Percentiles rank a stretch among this genome's conserved stretches.
Evolutionary conservation across 2,329 filamentous ascomycete species (phyloP).

Genomic region (Penicillium sp.): DNA sequence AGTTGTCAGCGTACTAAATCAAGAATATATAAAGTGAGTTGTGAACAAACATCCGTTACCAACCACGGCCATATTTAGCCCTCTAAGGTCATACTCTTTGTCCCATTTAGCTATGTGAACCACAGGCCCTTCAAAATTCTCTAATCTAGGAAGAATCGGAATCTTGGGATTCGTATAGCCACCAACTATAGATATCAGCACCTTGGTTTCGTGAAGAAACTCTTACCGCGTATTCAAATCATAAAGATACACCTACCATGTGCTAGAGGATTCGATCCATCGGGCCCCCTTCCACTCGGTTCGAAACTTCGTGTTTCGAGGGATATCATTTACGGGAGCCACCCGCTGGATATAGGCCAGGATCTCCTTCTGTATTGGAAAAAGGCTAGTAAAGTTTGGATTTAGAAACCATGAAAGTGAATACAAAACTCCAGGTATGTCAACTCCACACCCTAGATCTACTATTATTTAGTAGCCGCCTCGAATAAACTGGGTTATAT

Average conservation of each 20-base stretch:
- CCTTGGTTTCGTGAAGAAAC: slow-evolving; percentile 4
- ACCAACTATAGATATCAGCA: slow-evolving; percentile 5
- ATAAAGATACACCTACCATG: slow-evolving; percentile 3
- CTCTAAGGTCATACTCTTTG: slow-evolving; percentile 3
- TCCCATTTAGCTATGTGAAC: slow-evolving; percentile 7
- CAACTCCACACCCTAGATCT: slow-evolving; percentile 9
- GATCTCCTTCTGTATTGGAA: slow-evolving; percentile 3
- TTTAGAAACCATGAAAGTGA: slow-evolving; percentile 7
- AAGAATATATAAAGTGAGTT: too few relatives aligned
- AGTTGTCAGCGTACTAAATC: not conserved
- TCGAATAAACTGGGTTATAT: not conserved
- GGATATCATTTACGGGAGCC: not conserved
- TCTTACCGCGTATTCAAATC: slow-evolving; percentile 1
- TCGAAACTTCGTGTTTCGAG: not conserved
- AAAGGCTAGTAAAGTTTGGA: slow-evolving; percentile 3
- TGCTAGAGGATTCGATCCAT: slow-evolving; percentile 3
- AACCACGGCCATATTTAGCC: slow-evolving; percentile 3
- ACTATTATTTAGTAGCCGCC: not conserved
- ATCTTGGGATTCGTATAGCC: slow-evolving; percentile 7
- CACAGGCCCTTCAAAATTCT: slow-evolving; percentile 7
- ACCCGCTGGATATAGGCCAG: slow-evolving; percentile 5
- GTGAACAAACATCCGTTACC: slow-evolving; percentile 7
- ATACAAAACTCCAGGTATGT: slow-evolving; percentile 8
- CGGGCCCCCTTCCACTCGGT: slow-evolving; percentile 6
- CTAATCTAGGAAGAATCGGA: not conserved